Evolutionary conservation across 345 rosid genomes (phyloP), one percentile per base, ranked within the genome.

Genomic region (Populus nigra): DNA sequence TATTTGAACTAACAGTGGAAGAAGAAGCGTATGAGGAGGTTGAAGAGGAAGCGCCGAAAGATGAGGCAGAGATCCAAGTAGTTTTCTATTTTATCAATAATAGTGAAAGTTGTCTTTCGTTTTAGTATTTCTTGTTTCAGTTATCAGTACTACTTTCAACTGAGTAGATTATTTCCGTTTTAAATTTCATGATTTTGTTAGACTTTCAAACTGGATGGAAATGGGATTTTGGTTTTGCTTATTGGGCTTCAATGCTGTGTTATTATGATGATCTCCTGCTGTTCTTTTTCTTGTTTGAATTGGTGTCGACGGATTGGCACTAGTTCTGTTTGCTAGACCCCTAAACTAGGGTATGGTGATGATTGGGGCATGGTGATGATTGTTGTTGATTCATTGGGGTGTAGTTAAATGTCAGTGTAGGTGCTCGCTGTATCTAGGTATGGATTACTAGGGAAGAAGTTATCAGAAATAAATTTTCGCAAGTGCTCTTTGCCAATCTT

Each of bases 21-120:
- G 97, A 94, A 94, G 97, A 94, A 93, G 98, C 97, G 98, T 69
- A 94, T 94, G 98, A 94, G 97, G 84, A 93, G 98, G 84, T 68
- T 94, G 84, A 94, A 94, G 98, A 93, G 98, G 93, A 94, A 94
- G 97, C 92, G 97, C 88, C 79, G 97, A 90, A 94, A 94, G 98
- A 94, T 93, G 98, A 91, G 97, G 73, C 98, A 94, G 88, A 88
- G 98, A 89, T 94, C 98, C 39, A 94, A 94, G 89, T 94, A 94
- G 93, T 72, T 73, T 27, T n/a, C 68, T 62, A 35, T 4, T 43
- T 41, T 25, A 25, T n/a, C 27, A 23, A 39, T 36, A 50, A 27
- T 53, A 16, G 33, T 9, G 31, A 47, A 55, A 15, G 29, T 33
- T 31, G 53, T 33, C 20, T 65, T 71, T 71, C 49, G 10, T 43